Evolutionary conservation across 208 protist species (phyloP).

Genomic region (Trypanosoma boissoni): DNA sequence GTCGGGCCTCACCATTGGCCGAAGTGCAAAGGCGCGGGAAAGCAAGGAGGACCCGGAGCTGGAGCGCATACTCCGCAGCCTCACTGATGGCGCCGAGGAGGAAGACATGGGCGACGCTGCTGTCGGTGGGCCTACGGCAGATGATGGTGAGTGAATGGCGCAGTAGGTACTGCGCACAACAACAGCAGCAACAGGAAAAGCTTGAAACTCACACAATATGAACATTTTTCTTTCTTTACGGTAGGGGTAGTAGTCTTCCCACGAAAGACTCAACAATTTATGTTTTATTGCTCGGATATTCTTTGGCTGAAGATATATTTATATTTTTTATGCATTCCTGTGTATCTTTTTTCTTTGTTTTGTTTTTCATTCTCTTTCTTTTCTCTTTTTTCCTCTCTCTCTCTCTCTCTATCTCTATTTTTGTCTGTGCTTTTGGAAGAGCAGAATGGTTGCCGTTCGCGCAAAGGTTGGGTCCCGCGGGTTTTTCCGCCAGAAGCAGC

Average conservation of each 20-base stretch:
- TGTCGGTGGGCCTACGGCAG: neutral
- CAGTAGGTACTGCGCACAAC: no score
- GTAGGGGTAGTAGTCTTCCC: no score
- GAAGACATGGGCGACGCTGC: neutral
- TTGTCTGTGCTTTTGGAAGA: neutral
- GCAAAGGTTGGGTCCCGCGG: constrained; percentile 88
- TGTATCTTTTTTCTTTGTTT: no score
- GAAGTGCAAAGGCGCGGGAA: constrained; percentile 19
- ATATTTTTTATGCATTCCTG: no score
- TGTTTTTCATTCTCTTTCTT: constrained; percentile 22
- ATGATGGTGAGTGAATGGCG: constrained; percentile 23
- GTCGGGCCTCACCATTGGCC: constrained; percentile 58
- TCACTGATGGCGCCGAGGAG: constrained; percentile 4
- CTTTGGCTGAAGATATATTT: no score
- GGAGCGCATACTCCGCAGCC: constrained; percentile 33
- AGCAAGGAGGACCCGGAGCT: constrained; percentile 50
- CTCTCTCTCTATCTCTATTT: neutral
- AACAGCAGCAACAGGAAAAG: constrained; percentile 26
- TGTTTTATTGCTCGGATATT: no score
- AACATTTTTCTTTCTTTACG: no score
- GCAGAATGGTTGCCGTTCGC: constrained; percentile 87
- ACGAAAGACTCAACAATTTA: no score
- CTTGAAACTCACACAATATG: no score
- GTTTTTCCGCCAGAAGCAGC: constrained; percentile 77
- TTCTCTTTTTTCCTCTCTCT: constrained; percentile 6